phyloP scores from a whole-genome alignment of 441 rosid genomes.

The Corymbia citriodora region DNA sequence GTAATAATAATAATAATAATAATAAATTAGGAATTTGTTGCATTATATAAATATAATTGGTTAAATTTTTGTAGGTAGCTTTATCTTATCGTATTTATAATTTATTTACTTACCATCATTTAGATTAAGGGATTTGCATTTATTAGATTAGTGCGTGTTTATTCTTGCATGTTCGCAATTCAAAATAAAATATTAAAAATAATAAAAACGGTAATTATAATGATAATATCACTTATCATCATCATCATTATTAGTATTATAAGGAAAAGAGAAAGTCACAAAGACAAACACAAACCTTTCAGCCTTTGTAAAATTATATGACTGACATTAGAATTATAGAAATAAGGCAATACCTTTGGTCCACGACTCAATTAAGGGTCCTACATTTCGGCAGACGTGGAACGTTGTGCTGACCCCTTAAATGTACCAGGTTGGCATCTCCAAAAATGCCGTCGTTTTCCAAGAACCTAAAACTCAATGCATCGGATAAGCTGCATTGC shows the following conservation, averaged over 20 bases:
- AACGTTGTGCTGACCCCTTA: neutral
- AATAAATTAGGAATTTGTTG: neutral
- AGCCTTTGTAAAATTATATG: neutral
- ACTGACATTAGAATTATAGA: neutral
- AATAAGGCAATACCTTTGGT: neutral
- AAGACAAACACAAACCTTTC: neutral
- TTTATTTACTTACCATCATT: neutral
- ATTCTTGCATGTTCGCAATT: neutral
- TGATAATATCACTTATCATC: neutral
- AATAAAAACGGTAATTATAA: neutral
- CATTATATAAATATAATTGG: neutral
- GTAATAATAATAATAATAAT: too few relatives aligned
- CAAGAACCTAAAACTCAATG: neutral
- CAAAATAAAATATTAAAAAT: neutral
- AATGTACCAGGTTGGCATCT: neutral
- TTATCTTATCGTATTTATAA: neutral
- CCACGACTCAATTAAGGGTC: neutral
- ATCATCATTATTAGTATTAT: neutral
- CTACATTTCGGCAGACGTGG: neutral
- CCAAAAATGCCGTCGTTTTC: neutral
- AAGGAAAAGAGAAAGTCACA: neutral
- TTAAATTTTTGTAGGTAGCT: neutral
- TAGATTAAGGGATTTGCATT: neutral
- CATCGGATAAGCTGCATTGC: neutral
- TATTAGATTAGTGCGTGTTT: neutral